phyloP scores from a whole-genome alignment of 2,329 filamentous ascomycete genomes.

The Coniella vitis region DNA sequence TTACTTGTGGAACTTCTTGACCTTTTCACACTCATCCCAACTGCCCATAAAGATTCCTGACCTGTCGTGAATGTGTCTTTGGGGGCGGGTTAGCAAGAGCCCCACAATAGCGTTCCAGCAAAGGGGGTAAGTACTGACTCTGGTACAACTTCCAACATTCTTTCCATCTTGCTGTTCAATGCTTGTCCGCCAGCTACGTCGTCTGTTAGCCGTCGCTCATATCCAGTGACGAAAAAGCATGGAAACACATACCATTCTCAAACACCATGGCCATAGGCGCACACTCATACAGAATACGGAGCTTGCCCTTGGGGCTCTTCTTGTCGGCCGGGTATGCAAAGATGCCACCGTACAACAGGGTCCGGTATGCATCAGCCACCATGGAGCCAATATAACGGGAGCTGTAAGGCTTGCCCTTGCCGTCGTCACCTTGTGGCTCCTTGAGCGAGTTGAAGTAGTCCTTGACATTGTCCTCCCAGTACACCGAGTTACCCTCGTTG shows the following conservation, averaged over 20 bases:
- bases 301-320: conserved; percentile 97
- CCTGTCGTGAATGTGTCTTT: conserved; percentile 75
- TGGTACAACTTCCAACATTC: conserved; percentile 84
- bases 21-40: conserved; percentile 91
- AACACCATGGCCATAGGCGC: conserved; percentile 99
- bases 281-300: conserved; percentile 95
- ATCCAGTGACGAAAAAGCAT: background rate
- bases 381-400: conserved; percentile 94
- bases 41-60: conserved; percentile 96
- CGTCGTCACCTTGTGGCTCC: conserved; percentile 56
- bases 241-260: conserved; percentile 71
- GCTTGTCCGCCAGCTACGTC: conserved; percentile 78
- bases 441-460: conserved; percentile 88
- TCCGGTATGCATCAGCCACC: conserved; percentile 97
- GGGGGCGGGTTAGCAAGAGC: background rate
- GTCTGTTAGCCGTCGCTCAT: background rate
- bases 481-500: conserved; percentile 96
- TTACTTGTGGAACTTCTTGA: conserved; percentile 71
- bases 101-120: too few relatives aligned
- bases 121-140: conserved; percentile 37
- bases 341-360: conserved; percentile 88
- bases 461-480: conserved; percentile 87
- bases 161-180: conserved; percentile 81
- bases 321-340: conserved; percentile 97
- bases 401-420: conserved; percentile 91